Evolutionary conservation across 768 basidiomycete genomes (phyloP), one percentile per base, ranked within the genome.

Genomic region (Multifurca ochricompacta): DNA sequence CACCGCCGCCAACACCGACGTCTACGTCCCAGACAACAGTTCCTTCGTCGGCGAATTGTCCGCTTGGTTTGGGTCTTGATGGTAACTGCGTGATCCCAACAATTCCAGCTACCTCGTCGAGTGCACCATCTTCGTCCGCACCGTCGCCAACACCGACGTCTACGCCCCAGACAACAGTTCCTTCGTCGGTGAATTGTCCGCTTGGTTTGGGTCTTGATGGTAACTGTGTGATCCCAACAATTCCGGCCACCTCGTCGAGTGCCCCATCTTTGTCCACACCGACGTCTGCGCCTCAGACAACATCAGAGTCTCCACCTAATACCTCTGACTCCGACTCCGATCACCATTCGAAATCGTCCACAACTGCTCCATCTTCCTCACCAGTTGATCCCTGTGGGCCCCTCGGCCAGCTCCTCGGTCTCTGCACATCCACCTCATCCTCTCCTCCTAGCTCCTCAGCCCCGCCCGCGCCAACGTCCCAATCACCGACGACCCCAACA

Each of bases 391-490:
- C 28, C 10, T 52, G 55, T 19, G 47, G 48, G 18, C 66, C 65
- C 14, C 57, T 66, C 30, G 59, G 61, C 8, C 54, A 21, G 31
- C 50, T 59, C 31, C 64, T 63, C 34, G 67, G 44, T 27, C 47
- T 51, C 8, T 53, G 62, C 6, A 45, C 63, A 13, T 39, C 58
- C 21, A 25, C 11, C 19, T 21, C 48, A 18, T n/a, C 25, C 19
- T 46, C 61, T 11, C 35, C 40, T 27, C 16, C 37, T 18, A 51
- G 42, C 23, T 21, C 47, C 18, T 19, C 48, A 25, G 19, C 46
- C 32, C 50, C 28, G 11, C 19, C 47, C 50, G 16, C 30, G n/a
- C n/a, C n/a, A n/a, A n/a, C 6, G 28, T 4, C 19, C 10, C 39
- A 31, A 13, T 3, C 52, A 10, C 19, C n/a, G 13, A 40, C 40